Base-by-base conservation (phyloP, 495 filamentous ascomycete genomes). In the Penicillium ochrochloron region DNA sequence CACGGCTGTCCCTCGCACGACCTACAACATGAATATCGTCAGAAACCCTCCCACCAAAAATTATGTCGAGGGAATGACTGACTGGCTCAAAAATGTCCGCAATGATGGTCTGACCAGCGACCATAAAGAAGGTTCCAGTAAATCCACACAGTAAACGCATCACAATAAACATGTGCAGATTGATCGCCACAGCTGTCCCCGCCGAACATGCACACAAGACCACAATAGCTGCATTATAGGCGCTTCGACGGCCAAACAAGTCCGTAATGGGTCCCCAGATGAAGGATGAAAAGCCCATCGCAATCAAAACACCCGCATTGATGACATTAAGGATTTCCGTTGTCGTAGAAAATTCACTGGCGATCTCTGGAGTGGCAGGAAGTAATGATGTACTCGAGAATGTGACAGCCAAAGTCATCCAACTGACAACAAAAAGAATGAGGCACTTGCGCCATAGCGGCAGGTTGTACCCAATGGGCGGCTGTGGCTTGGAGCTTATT, bases 221-320 rank as follows among this genome's bases (percentile, higher is more conserved):
- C 37, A 76, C 41, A 10, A 80, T 78, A 2, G 80, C 78, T 1
- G 68, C 61, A 62, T 75, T 78, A 62, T 79, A 83, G 7, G 76
- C 71, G 34, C 54, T 64, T 19, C 69, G 48, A 14, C 78, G 70
- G 0, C 80, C 78, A 19, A 81, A 64, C 1, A 82, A 17, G n/a
- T 72, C 63, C 1, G 64, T 72, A 14, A 88, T 51, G 0, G 85
- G 85, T 0, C 81, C 80, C 79, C 83, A 87, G 25, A 87, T 78
- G 9, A 83, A 71, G 5, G 82, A 78, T 27, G 82, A 81, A n/a
- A 85, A 70, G 0, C 84, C 84, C 85, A 87, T 86, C 19, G 83
- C 84, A 59, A 86, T 63, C 50, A 87, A 64, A 46, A 85, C 84
- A 37, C 84, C 75, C 1, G 84, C 84, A 58, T 82, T 83, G 34